Base-by-base conservation (phyloP, 371 early-diverging fungal species). In the Syncephalastrum contaminatum region DNA sequence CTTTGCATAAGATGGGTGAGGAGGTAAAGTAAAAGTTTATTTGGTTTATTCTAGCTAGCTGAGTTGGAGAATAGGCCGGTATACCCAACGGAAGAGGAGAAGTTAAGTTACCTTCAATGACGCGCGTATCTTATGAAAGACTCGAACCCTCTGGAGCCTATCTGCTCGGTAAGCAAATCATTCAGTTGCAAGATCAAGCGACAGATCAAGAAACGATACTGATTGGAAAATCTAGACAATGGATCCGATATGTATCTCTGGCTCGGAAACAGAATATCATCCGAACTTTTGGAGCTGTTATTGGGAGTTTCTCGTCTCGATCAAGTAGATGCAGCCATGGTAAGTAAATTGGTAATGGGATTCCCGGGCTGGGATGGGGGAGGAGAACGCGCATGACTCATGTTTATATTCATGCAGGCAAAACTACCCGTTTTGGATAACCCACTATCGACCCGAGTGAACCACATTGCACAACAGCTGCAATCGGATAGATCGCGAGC, bases 281-380 rank as follows among this genome's bases (percentile, higher is more conserved):
- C 75, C 1, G 72, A 77, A 22, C 82, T 89, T 51, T 54, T 97
- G 52, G 67, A 75, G 51, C 75, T 83, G 4, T 65, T 91, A 25
- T 91, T 98, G 74, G 93, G 91, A 12, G 92, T 90, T 0, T 57
- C 82, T 1, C 55, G 82, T 12, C 56, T 94, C 21, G 93, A 93
- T 21, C 73, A 80, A 40, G 69, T 98, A 19, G 90, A 95, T 66
- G 64, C 82, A 7, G 73, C 69, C 25, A 67, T 85, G 84, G 92
- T 91, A 79, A 53, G 43, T 43, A n/a, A 41, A 19, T 15, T 15
- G 41, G 25, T 25, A 43, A 27, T 2, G 10, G 53, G 30, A 22
- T 7, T 25, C 7, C 5, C 3, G 25, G 7, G 7, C 0, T 25
- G 4, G 25, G 25, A 25, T n/a, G n/a, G n/a, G n/a, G n/a, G n/a